A percentile compares a stretch with the other conserved stretches of the same genome.
Conservation (phyloP, 176 grass and related monocot species). For the Melocanna baccifera region DNA sequence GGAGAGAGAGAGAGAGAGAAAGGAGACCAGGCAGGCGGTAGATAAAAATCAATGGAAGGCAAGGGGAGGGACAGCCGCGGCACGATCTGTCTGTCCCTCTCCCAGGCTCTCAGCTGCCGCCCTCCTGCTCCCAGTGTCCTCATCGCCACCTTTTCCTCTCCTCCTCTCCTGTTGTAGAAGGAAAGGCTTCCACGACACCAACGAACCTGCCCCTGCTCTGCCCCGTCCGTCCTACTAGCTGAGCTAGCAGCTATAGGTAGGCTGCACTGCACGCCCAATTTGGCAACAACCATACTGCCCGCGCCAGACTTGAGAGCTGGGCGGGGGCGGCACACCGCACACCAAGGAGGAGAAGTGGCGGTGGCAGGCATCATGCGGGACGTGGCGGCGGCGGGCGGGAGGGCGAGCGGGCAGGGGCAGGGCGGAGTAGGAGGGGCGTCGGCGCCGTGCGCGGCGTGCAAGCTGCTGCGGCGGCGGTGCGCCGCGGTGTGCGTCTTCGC, state of each 20-base stretch:
- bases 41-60: neutral
- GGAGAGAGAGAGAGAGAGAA: neutral
- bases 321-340: neutral
- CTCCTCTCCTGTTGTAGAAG: conserved; percentile 1
- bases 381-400: conserved; percentile 31
- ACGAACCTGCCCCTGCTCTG: neutral
- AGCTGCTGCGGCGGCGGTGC: conserved; percentile 74
- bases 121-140: no score
- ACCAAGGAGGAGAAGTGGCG: neutral
- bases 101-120: neutral
- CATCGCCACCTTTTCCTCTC: neutral
- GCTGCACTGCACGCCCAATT: neutral
- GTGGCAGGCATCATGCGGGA: conserved; percentile 26
- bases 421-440: neutral
- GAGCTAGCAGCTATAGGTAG: neutral
- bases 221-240: neutral
- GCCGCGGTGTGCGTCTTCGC: conserved; percentile 67
- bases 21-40: neutral
- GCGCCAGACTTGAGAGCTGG: neutral
- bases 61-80: neutral
- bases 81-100: conserved; percentile 20
- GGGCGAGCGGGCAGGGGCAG: neutral
- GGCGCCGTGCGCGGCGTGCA: conserved; percentile 78
- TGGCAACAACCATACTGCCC: neutral
- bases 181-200: neutral